A percentile compares a stretch with the other conserved stretches of the same genome.
phyloP scores from a whole-genome alignment of 371 early-diverging fungal genomes.

The Lichtheimia ornata region DNA sequence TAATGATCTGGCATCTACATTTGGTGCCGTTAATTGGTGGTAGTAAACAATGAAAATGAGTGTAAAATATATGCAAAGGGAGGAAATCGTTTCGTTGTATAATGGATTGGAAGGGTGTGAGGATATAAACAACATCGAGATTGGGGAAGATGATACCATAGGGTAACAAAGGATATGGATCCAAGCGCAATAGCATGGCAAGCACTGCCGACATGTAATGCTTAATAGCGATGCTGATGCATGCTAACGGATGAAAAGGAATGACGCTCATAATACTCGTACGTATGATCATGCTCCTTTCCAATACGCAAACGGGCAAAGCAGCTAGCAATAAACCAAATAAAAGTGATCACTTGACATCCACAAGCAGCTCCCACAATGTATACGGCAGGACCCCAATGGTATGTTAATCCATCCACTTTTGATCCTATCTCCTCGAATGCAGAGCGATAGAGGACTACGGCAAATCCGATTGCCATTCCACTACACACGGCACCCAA shows the following conservation, averaged over 20 bases:
- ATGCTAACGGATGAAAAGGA: slow-evolving; percentile 5
- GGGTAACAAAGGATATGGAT: too few species aligned
- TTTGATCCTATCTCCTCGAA: slow-evolving; percentile 17
- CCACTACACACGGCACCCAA: slow-evolving; percentile 24
- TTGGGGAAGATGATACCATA: too few species aligned
- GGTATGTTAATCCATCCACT: slow-evolving; percentile 25
- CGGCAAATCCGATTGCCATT: slow-evolving; percentile 23
- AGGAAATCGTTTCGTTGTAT: too few species aligned
- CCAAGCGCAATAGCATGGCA: too few species aligned
- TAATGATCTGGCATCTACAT: too few species aligned
- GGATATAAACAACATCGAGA: too few species aligned
- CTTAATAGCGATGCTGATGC: slow-evolving; percentile 10
- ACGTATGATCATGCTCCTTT: slow-evolving; percentile 6
- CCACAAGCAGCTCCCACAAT: slow-evolving; percentile 25
- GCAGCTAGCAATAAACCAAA: slow-evolving; percentile 22
- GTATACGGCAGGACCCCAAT: slow-evolving; percentile 35
- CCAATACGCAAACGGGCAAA: neutral
- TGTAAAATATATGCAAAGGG: too few species aligned
- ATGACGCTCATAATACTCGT: slow-evolving; percentile 10
- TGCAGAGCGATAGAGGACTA: slow-evolving; percentile 29
- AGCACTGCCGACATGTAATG: too few species aligned
- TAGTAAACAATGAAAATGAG: too few species aligned
- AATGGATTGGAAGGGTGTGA: too few species aligned
- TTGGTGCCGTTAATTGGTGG: too few species aligned
- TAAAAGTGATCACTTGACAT: slow-evolving; percentile 21